Conservation (phyloP, 176 grass and related monocot species). For the Oryza coarctata region DNA sequence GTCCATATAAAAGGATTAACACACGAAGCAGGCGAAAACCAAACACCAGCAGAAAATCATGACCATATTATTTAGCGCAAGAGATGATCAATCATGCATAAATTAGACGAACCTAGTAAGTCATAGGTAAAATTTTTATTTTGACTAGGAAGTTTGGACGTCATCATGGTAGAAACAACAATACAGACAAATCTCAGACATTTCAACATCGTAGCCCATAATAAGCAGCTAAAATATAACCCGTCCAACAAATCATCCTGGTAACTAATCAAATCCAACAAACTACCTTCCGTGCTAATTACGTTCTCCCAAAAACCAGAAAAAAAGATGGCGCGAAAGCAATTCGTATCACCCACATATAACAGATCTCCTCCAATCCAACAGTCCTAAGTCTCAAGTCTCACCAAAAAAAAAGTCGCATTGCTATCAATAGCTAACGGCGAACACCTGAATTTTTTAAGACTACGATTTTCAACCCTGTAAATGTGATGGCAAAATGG, state of each 20-base stretch:
- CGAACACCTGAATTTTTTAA: neutral
- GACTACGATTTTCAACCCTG: neutral
- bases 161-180: neutral
- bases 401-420: neutral
- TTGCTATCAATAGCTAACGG: conserved; percentile 6
- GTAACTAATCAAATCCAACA: conserved; percentile 25
- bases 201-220: neutral
- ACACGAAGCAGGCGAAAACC: neutral
- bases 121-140: neutral
- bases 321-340: neutral
- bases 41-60: neutral
- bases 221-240: conserved; percentile 37
- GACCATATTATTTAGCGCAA: neutral
- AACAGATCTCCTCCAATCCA: neutral
- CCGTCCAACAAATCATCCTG: conserved; percentile 1
- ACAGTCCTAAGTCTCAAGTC: neutral
- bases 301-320: conserved; percentile 7
- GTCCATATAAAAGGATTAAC: neutral
- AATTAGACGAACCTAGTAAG: neutral
- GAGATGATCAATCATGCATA: neutral
- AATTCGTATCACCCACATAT: neutral
- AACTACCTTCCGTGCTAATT: conserved; percentile 31
- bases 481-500: conserved; percentile 4
- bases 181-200: neutral
- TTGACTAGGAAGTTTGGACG: conserved; percentile 2